phyloP scores from a whole-genome alignment of 345 rosid species.

The Eucalyptus globulus region DNA sequence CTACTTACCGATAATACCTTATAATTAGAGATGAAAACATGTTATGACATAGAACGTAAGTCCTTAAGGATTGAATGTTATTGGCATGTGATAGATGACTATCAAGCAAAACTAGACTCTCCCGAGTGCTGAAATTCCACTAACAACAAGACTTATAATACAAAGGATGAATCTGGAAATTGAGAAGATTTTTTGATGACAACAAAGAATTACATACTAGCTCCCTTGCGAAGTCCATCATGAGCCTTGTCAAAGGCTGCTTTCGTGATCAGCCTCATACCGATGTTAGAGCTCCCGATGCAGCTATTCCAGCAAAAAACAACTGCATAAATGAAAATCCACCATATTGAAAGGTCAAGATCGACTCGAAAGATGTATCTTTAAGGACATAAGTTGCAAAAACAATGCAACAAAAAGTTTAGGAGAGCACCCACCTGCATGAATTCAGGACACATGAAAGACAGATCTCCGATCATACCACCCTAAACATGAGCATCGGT shows the following conservation, averaged over 20 bases:
- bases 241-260: conserved; percentile 55
- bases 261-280: conserved; percentile 54
- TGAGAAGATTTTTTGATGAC: neutral
- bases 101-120: neutral
- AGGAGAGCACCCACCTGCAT: neutral
- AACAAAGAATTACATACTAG: conserved; percentile 25
- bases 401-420: neutral
- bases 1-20: neutral
- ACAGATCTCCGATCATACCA: conserved; percentile 80
- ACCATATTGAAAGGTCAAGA: neutral
- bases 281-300: conserved; percentile 78
- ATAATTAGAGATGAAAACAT: neutral
- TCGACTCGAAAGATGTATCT: neutral
- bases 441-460: conserved; percentile 71
- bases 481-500: conserved; percentile 85
- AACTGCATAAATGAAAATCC: conserved; percentile 26
- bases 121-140: neutral
- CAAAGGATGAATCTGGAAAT: neutral
- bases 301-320: conserved; percentile 66
- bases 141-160: neutral
- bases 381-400: neutral
- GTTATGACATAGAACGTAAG: neutral
- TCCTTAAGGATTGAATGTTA: neutral
- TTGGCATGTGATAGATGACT: neutral
- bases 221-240: conserved; percentile 64